Evolutionary conservation across 257 asterid species (phyloP).

Genomic region (Solanum acaule): DNA sequence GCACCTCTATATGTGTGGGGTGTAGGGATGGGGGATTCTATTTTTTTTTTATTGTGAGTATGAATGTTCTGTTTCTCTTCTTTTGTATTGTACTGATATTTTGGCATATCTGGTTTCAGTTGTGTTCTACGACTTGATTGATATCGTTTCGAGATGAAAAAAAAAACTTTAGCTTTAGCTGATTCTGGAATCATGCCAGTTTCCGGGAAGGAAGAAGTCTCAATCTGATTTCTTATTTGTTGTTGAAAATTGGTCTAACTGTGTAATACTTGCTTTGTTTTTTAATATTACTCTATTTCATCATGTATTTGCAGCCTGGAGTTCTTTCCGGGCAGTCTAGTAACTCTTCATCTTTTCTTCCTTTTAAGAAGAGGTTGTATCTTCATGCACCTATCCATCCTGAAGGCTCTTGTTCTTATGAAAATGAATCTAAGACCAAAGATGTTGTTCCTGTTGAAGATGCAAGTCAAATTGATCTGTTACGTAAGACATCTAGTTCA

Average conservation of each 20-base stretch:
- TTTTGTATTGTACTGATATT: no score
- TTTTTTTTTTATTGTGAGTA: no score
- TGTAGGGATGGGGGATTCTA: no score
- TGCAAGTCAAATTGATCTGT: neutral
- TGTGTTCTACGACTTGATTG: no score
- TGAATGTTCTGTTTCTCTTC: no score
- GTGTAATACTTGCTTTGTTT: neutral
- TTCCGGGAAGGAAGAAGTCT: neutral
- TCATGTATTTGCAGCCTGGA: constrained; percentile 31
- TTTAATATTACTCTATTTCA: neutral
- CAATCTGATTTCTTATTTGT: neutral
- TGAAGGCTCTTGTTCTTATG: neutral
- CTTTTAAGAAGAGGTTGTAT: constrained; percentile 54
- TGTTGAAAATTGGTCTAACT: neutral
- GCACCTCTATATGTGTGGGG: no score
- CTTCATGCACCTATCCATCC: constrained; percentile 39
- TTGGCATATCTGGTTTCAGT: no score
- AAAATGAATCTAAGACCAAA: neutral
- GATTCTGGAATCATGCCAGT: neutral
- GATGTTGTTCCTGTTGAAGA: neutral
- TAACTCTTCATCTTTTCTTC: constrained; percentile 33
- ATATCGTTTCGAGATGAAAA: neutral
- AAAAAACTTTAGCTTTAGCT: neutral
- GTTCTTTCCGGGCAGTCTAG: constrained; percentile 30
- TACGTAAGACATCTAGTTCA: neutral